Conservation (phyloP, 2,329 filamentous ascomycete genomes). For the Nemania sp. region DNA sequence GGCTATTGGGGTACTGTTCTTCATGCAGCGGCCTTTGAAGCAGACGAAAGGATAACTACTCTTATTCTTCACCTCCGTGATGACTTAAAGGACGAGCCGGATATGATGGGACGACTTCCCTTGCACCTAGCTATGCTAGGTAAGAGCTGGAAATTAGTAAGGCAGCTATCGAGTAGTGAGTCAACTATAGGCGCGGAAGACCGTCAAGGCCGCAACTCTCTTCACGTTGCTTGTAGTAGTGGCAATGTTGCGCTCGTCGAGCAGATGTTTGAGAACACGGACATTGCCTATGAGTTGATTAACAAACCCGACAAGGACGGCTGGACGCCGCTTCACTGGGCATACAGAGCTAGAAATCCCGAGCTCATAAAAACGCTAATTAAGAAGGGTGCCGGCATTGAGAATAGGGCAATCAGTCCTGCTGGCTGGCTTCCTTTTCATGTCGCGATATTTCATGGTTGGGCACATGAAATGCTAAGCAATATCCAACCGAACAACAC, state of each 20-base stretch:
- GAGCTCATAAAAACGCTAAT: too few species aligned
- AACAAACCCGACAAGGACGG: background rate
- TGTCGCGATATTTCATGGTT: too few species aligned
- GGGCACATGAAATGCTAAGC: too few species aligned
- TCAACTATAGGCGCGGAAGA: background rate
- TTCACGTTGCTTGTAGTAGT: background rate
- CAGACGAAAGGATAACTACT: background rate
- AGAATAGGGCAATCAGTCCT: too few species aligned
- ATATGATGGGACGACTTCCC: too few species aligned
- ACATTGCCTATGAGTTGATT: background rate
- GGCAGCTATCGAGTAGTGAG: background rate
- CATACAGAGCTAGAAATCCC: background rate
- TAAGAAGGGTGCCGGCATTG: too few species aligned
- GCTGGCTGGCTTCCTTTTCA: too few species aligned
- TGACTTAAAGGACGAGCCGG: background rate
- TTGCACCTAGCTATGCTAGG: too few species aligned
- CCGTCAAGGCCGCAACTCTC: background rate
- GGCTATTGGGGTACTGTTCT: background rate
- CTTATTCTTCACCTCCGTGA: background rate
- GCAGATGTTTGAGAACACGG: background rate
- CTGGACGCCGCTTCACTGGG: slow-evolving; percentile 3
- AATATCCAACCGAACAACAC: too few species aligned
- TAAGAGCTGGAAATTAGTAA: background rate
- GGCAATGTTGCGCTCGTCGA: background rate
- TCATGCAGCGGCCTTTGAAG: background rate